phyloP scores from a whole-genome alignment of 2,329 filamentous ascomycete genomes.

The Alternaria rosae region DNA sequence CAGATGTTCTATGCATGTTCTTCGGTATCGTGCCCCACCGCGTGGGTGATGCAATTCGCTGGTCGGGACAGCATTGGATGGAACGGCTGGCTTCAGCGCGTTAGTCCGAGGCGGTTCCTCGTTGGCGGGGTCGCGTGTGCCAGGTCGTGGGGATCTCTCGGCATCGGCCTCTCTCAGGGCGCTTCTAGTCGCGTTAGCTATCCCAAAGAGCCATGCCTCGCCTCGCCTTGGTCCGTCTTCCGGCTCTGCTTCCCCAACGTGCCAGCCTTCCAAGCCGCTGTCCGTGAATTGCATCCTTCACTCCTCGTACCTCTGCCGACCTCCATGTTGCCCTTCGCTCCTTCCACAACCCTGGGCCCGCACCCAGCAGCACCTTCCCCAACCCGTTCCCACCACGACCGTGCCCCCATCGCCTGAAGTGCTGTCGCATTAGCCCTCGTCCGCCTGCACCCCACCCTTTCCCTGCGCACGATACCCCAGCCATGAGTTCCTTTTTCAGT shows the following conservation, averaged over 20 bases:
- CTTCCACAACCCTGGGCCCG: conserved; percentile 10
- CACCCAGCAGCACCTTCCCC: conserved; percentile 15
- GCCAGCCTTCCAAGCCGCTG: conserved; percentile 10
- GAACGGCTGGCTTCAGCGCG: conserved; percentile 13
- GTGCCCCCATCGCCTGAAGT: conserved; percentile 14
- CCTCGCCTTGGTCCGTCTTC: conserved; percentile 10
- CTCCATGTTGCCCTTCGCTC: conserved; percentile 19
- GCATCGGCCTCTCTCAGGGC: conserved; percentile 2
- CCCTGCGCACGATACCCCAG: conserved; percentile 20
- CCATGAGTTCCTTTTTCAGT: conserved; percentile 63
- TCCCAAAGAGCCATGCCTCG: conserved; percentile 8
- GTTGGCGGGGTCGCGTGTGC: conserved; percentile 18
- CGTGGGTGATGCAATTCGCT: conserved; percentile 1
- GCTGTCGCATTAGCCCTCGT: conserved; percentile 12
- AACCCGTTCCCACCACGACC: conserved; percentile 9
- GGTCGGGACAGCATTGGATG: background rate
- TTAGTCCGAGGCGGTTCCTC: conserved; percentile 13
- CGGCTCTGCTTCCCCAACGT: conserved; percentile 16
- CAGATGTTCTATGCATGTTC: conserved; percentile 17
- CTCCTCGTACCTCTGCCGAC: conserved; percentile 4
- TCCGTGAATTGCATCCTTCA: conserved; percentile 11
- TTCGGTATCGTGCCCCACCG: conserved; percentile 8
- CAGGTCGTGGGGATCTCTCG: conserved; percentile 16
- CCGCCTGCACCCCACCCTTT: conserved; percentile 17
- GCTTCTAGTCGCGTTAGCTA: conserved; percentile 4